Percentiles rank a stretch among this genome's conserved stretches.
These are phyloP conservation scores for Arabidopsis arenosa DNA, from an alignment of 345 rosid species.

Conservation along the genomic window DNA sequence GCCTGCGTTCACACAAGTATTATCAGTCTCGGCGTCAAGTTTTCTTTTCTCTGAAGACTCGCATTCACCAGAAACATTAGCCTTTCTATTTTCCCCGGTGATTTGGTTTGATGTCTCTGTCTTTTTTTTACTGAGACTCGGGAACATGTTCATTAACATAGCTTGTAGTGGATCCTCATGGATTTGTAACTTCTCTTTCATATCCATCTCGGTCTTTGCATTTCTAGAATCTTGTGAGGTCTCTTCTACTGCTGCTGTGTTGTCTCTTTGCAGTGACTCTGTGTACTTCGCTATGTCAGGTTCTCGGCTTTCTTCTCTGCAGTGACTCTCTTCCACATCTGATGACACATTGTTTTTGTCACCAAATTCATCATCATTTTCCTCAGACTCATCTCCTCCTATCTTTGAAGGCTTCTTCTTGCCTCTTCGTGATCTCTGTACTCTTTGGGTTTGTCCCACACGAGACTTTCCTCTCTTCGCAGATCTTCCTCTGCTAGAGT, in stretches of 20 bases:
- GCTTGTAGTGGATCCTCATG: slow-evolving; percentile 81
- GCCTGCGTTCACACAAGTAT: slow-evolving; percentile 19
- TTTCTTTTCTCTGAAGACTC: slow-evolving; percentile 37
- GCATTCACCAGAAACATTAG: slow-evolving; percentile 16
- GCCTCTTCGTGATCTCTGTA: slow-evolving; percentile 43
- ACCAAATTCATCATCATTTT: slow-evolving; percentile 46
- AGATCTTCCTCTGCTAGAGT: slow-evolving; percentile 33
- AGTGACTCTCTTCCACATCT: slow-evolving; percentile 33
- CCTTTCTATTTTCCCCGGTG: not conserved
- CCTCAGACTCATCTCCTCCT: slow-evolving; percentile 58
- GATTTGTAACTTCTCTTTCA: slow-evolving; percentile 44
- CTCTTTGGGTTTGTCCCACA: slow-evolving; percentile 42
- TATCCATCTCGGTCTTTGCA: slow-evolving; percentile 14
- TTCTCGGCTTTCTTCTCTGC: slow-evolving; percentile 39
- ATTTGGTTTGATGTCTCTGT: slow-evolving; percentile 35
- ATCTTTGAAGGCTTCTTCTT: slow-evolving; percentile 60
- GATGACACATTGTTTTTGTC: slow-evolving; percentile 23
- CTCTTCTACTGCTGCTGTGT: slow-evolving; percentile 43
- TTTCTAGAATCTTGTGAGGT: slow-evolving; percentile 30
- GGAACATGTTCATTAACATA: slow-evolving; percentile 85
- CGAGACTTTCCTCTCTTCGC: slow-evolving; percentile 36
- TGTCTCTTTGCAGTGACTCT: slow-evolving; percentile 36
- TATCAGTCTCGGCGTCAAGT: not conserved
- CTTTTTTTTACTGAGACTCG: slow-evolving; percentile 66
- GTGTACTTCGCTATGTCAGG: slow-evolving; percentile 24